Evolutionary conservation across 331 rosid species (phyloP), one percentile per base, ranked within the genome.

Genomic region (Erythrophleum ivorense): DNA sequence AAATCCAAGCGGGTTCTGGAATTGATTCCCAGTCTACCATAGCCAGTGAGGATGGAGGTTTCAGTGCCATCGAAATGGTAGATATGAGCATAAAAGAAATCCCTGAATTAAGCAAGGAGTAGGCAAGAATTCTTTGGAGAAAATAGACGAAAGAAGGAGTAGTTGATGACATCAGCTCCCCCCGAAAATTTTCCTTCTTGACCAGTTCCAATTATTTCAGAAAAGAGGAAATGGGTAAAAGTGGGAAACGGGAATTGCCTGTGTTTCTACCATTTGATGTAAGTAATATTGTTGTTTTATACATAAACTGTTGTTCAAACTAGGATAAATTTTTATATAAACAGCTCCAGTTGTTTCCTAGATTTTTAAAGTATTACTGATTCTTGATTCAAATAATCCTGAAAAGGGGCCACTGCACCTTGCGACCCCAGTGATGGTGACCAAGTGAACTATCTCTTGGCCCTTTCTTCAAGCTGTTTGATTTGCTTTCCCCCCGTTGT

Each of bases 1-100:
- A 90, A 83, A 93, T 95, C 74, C 98, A 95, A 76, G 94, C 98
- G 0, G 99, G 97, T 6, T 91, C 93, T 0, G 99, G 98, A 16
- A 88, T 91, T 24, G 98, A 95, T 72, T 91, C 97, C 10, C 93
- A 89, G 31, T 91, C 97, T 45, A 91, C 97, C 24, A 93, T 93
- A 71, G 92, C 87, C 78, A 68, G 90, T 0, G 95, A 91, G 1
- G 94, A 87, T 7, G 90, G 86, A 38, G 90, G 91, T 54, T 91
- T 91, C 70, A 78, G 84, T 41, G 76, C 84, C 0, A 77, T 95
- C 10, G 95, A 88, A 55, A 90, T 88, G 92, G 90, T 93, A 60
- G 98, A 91, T 21, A 91, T 95, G 99, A 95, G 92, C 88, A 89
- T 95, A 71, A 86, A 88, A 79, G 99, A 93, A 86, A 91, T 69